phyloP scores from a whole-genome alignment of 805 yeast genomes.

The Cyberlindnera suaveolens region DNA sequence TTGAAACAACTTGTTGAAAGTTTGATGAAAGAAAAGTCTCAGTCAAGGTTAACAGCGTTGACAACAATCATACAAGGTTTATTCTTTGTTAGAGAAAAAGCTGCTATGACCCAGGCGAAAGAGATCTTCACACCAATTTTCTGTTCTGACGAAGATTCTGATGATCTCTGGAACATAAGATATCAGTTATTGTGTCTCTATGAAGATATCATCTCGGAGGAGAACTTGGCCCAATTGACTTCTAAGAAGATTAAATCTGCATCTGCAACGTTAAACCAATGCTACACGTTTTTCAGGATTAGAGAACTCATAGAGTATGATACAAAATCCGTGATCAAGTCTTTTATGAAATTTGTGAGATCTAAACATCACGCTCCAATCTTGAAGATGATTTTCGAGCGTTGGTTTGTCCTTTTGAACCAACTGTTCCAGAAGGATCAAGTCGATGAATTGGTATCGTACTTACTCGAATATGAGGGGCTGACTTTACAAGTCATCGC shows the following conservation, averaged over 20 bases:
- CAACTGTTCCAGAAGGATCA: slow-evolving; percentile 26
- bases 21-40: slow-evolving; percentile 12
- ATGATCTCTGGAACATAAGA: slow-evolving; percentile 38
- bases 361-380: slow-evolving; percentile 9
- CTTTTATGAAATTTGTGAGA: slow-evolving; percentile 23
- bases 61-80: slow-evolving; percentile 37
- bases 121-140: slow-evolving; percentile 22
- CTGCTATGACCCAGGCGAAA: slow-evolving; percentile 21
- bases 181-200: slow-evolving; percentile 44
- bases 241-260: slow-evolving; percentile 1
- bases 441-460: slow-evolving; percentile 24
- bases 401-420: slow-evolving; percentile 53
- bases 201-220: slow-evolving; percentile 29
- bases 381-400: slow-evolving; percentile 28
- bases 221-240: slow-evolving; percentile 13
- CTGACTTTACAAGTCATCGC: slow-evolving; percentile 24
- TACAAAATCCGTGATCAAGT: slow-evolving; percentile 10
- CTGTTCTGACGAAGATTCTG: slow-evolving; percentile 6
- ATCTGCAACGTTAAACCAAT: slow-evolving; percentile 12
- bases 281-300: slow-evolving; percentile 40
- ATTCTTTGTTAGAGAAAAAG: slow-evolving; percentile 26
- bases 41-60: slow-evolving; percentile 19
- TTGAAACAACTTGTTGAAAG: slow-evolving; percentile 24
- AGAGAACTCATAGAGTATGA: slow-evolving; percentile 37
- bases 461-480: slow-evolving; percentile 18